Percentiles rank a stretch among this genome's conserved stretches.
Evolutionary conservation across 352 stramenopile genomes (phyloP).

Genomic region (Phytophthora macrochlamydospora): DNA sequence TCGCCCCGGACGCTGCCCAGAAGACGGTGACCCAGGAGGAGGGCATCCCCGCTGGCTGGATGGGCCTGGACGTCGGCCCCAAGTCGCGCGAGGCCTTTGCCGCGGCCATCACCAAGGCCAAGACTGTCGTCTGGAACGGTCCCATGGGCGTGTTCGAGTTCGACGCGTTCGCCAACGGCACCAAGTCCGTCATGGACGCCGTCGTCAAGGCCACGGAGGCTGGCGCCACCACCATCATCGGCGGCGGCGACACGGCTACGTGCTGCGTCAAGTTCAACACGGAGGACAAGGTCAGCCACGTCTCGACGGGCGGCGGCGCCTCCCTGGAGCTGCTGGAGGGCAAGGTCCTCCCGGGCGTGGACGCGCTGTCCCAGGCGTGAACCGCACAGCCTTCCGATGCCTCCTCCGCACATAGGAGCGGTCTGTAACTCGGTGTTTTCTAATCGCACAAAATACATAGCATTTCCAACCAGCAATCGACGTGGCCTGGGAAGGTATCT

Average conservation of each 20-base stretch:
- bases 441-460: slow-evolving; percentile 32
- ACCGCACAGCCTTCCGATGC: slow-evolving; percentile 20
- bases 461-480: slow-evolving; percentile 16
- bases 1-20: slow-evolving; percentile 93
- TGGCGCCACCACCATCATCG: slow-evolving; percentile 98
- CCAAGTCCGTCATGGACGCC: slow-evolving; percentile 95
- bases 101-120: slow-evolving; percentile 78
- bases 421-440: slow-evolving; percentile 32
- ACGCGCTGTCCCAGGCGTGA: slow-evolving; percentile 90
- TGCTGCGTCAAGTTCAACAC: slow-evolving; percentile 90
- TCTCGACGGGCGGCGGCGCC: slow-evolving; percentile 95
- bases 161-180: slow-evolving; percentile 95
- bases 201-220: slow-evolving; percentile 94
- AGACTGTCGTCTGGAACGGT: slow-evolving; percentile 99
- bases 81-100: slow-evolving; percentile 90
- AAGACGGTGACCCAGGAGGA: slow-evolving; percentile 91
- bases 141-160: slow-evolving; percentile 99
- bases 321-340: slow-evolving; percentile 97
- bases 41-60: slow-evolving; percentile 96
- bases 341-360: slow-evolving; percentile 98
- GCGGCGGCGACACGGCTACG: slow-evolving; percentile 96
- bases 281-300: slow-evolving; percentile 91
- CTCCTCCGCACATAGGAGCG: slow-evolving; percentile 28
- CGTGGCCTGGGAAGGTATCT: not conserved
- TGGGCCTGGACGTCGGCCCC: slow-evolving; percentile 98